phyloP scores from a whole-genome alignment of 2,329 filamentous ascomycete genomes.

The Tolypocladium pustulatum region DNA sequence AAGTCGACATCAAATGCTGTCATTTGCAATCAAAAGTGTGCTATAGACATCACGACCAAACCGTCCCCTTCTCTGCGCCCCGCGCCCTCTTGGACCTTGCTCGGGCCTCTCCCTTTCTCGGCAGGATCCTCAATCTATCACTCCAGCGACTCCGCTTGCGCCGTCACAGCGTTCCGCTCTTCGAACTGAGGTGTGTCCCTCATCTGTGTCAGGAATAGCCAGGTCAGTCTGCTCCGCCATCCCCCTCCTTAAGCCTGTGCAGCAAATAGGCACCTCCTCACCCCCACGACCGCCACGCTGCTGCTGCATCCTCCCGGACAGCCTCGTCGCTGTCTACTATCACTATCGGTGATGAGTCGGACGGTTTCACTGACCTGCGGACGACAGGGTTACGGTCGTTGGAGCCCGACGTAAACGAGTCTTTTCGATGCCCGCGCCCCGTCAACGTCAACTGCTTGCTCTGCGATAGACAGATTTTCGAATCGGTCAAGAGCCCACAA shows the following conservation, averaged over 20 bases:
- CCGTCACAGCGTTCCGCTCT: background rate
- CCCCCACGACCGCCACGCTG: background rate
- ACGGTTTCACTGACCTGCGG: background rate
- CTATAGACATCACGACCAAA: background rate
- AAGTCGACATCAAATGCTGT: slow-evolving; percentile 16
- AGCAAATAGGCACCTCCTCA: background rate
- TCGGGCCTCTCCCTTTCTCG: background rate
- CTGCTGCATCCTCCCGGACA: background rate
- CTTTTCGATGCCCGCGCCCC: slow-evolving; percentile 3
- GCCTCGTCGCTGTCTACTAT: background rate
- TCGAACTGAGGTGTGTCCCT: background rate
- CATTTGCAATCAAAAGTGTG: slow-evolving; percentile 14
- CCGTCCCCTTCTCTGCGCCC: background rate
- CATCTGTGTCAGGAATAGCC: background rate
- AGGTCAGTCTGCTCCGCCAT: background rate
- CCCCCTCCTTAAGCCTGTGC: background rate
- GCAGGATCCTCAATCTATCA: background rate
- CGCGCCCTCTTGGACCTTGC: background rate
- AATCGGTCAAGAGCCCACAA: background rate
- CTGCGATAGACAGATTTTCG: background rate
- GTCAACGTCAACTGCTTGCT: slow-evolving; percentile 2
- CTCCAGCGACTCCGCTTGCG: background rate
- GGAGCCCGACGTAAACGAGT: slow-evolving; percentile 16
- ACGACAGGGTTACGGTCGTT: slow-evolving; percentile 1
- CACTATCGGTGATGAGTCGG: background rate